Evolutionary conservation across 345 rosid genomes (phyloP), one percentile per base, ranked within the genome.

Genomic region (Viola odorata): DNA sequence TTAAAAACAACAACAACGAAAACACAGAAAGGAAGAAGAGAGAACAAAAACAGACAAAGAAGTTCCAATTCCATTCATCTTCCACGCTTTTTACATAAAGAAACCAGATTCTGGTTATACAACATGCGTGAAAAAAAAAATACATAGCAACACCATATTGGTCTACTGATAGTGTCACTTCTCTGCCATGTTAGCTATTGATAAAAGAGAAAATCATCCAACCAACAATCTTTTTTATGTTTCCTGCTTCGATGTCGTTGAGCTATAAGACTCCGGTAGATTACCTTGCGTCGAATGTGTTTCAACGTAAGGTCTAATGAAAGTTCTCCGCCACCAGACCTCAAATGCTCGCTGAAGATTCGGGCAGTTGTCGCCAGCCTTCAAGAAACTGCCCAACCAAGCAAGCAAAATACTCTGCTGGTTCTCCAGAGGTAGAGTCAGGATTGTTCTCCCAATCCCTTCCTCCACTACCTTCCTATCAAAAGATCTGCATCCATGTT

Each of bases 291-390:
- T n/a, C n/a, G n/a, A n/a, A n/a, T n/a, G 82, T 37, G 74, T 59
- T 45, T 82, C 88, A 32, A 58, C 73, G 60, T 82, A 82, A n/a
- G 99, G 97, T 69, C 90, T 82, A 56, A 89, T 72, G 65, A 94
- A 94, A 5, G 99, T 80, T 61, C 99, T 62, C 6, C 99, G 85
- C 99, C 99, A 94, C 99, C 99, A 94, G 50, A 94, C 99, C 81
- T 94, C 91, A 32, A 94, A 94, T 38, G 99, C 96, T 80, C 87
- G 77, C 63, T 85, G 99, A 62, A 94, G 91, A 77, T 94, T 94
- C 3, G 99, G 99, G 83, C 99, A 94, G 56, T 83, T 86, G 75
- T 94, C 90, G 23, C 97, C 97, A 0, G 83, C 83, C 58, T 83
- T 86, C 49, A 94, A 64, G 55, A 94, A 94, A 75, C 81, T 85